Base-by-base conservation (phyloP, 2,329 filamentous ascomycete genomes). In the Leptographium lundbergii region DNA sequence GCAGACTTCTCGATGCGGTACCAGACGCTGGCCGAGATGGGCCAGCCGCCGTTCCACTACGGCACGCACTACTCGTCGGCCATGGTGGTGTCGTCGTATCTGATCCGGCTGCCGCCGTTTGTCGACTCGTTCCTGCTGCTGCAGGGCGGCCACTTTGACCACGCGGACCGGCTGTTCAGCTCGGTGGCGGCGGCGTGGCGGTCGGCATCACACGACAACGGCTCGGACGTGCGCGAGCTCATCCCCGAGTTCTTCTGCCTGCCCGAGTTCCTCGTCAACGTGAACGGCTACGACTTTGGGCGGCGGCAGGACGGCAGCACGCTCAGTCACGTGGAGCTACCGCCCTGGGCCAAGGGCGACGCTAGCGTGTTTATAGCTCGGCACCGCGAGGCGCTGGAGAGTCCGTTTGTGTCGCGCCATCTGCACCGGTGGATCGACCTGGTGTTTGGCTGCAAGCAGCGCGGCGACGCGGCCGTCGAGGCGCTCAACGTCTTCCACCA, bases 41-140 rank as follows among this genome's bases (percentile, higher is more conserved):
- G 87, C 9, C 91, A 96, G 53, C 86, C 88, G 0, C 88, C 94
- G 0, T 99, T 96, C 69, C 94, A 99, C 69, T 99, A 97, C 65
- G 94, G 94, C 22, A 99, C 95, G 0, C 95, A 99, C 70, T 99
- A 99, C 71, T 97, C 94, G 1, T 97, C 94, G 2, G 94, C 94
- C 9, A 99, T 97, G 94, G 96, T 96, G 61, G 94, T 99, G 7
- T 91, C 91, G 14, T 96, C 91, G 0, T 99, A 96, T 67, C 80
- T 99, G 48, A 96, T 99, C 66, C 87, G 94, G 22, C 78, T 99
- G 19, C 92, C 96, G 56, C 94, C 94, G 0, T 99, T 97, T 69
- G 92, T 96, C 27, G 90, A 97, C 66, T 96, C 94, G 0, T 97
- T 95, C 68, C 82, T 97, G 24, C 77, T 97, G 10, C 81, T 99